Percentiles rank a stretch among this genome's conserved stretches.
Conservation (phyloP, 1,139 yeast species). For the Kodamaea sp. region DNA sequence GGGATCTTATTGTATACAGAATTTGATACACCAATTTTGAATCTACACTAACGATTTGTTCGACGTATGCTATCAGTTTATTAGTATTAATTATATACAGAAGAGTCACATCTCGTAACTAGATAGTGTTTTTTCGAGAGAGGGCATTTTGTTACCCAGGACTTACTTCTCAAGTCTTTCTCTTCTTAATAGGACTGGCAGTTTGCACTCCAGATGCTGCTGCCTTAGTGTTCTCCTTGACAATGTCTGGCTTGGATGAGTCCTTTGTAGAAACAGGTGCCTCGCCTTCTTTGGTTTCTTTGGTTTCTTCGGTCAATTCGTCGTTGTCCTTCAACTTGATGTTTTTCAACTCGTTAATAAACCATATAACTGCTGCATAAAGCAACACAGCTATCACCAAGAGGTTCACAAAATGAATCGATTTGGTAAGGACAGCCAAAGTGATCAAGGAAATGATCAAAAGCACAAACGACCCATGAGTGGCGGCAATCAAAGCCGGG, state of each 20-base stretch:
- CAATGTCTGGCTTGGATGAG: neutral
- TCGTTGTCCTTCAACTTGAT: slow-evolving; percentile 49
- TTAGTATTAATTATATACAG: too few relatives aligned
- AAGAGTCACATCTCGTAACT: too few relatives aligned
- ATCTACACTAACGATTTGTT: too few relatives aligned
- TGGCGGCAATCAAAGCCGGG: slow-evolving; percentile 82
- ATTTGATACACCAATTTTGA: too few relatives aligned
- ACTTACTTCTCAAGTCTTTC: slow-evolving; percentile 19
- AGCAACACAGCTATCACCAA: slow-evolving; percentile 67
- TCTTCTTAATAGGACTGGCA: slow-evolving; percentile 12
- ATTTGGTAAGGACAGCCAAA: slow-evolving; percentile 63
- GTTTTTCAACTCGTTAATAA: slow-evolving; percentile 65
- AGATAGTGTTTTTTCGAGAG: too few relatives aligned
- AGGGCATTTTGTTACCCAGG: too few relatives aligned
- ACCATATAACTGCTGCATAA: slow-evolving; percentile 88
- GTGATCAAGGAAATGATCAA: slow-evolving; percentile 52
- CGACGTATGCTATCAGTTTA: too few relatives aligned
- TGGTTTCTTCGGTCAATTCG: slow-evolving; percentile 26
- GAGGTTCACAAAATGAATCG: slow-evolving; percentile 77
- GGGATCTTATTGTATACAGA: too few relatives aligned
- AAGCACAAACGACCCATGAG: slow-evolving; percentile 66
- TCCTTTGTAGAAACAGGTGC: slow-evolving; percentile 1
- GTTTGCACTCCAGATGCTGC: slow-evolving; percentile 8
- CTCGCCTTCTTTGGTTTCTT: slow-evolving; percentile 5
- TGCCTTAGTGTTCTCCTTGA: slow-evolving; percentile 1